Conservation (phyloP, 192 early-diverging fungal species). For the Gamsiella multidivaricata region DNA sequence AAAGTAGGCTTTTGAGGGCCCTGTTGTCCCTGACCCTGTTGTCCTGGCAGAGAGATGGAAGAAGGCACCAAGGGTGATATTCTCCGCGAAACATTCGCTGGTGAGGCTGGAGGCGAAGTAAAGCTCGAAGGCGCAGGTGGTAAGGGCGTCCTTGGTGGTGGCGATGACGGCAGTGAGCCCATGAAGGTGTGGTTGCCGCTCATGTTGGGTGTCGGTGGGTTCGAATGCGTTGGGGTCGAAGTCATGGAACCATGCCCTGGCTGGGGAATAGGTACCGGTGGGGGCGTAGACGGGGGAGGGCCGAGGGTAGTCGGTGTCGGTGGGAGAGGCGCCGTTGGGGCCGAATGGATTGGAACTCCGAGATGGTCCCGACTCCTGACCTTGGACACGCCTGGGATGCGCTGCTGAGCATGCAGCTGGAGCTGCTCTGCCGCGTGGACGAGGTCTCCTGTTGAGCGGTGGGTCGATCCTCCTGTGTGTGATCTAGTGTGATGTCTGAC, state of each 20-base stretch:
- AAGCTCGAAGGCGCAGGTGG: constrained; percentile 24
- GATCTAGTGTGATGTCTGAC: constrained; percentile 36
- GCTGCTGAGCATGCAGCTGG: constrained; percentile 38
- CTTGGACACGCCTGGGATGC: constrained; percentile 23
- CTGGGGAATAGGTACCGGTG: constrained; percentile 17
- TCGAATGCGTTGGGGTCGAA: constrained; percentile 31
- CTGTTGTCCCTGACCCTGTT: constrained; percentile 7
- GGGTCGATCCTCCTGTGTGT: constrained; percentile 43
- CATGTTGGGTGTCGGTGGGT: constrained; percentile 30
- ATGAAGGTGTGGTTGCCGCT: constrained; percentile 16
- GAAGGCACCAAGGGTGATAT: constrained; percentile 31
- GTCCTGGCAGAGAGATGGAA: not conserved
- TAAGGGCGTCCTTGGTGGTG: constrained; percentile 34
- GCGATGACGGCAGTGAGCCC: constrained; percentile 23
- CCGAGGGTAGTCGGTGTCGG: constrained; percentile 33
- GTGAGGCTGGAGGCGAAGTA: constrained; percentile 39
- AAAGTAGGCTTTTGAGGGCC: constrained; percentile 17
- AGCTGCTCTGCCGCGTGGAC: constrained; percentile 26
- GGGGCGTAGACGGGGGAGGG: constrained; percentile 24
- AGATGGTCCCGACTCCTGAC: constrained; percentile 47
- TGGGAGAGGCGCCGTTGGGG: constrained; percentile 36
- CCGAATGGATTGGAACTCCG: constrained; percentile 29
- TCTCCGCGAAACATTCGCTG: constrained; percentile 30
- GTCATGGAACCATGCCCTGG: constrained; percentile 18
- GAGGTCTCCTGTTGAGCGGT: constrained; percentile 28